Base-by-base conservation (phyloP, 257 asterid species). In the Orobanche coerulescens region DNA sequence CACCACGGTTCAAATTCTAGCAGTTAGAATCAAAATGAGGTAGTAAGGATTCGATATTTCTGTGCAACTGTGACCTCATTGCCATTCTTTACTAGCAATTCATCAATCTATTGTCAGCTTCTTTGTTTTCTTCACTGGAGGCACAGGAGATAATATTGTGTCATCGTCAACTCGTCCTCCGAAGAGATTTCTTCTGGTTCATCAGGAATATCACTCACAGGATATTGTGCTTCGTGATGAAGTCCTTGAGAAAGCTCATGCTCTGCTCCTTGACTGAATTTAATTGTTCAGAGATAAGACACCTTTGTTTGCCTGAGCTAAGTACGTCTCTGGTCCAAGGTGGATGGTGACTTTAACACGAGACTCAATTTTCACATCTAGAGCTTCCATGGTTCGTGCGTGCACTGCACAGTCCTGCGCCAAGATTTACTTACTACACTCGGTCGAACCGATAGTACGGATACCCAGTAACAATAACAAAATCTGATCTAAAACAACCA, bases 121-220 rank as follows among this genome's bases (percentile, higher is more conserved):
- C 81, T 88, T 91, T 11, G 92, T 63, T 67, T 87, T 85, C 76
- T 87, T 85, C 58, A 75, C 79, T 1, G 81, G 86, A 68, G 84
- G 89, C 72, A 79, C 77, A 37, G 78, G 76, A 25, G 82, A n/a
- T n/a, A n/a, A 47, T 43, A 39, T 48, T 37, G 66, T 85, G 50
- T 53, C 37, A n/a, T 54, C 80, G 1, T n/a, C n/a, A n/a, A n/a
- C n/a, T 84, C 96, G 1, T 88, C 97, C 6, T 87, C 98, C 1
- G 94, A 86, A 18, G 95, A 84, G 61, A 82, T 57, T 33, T 84
- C 96, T 25, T 91, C 98, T 0, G 79, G 74, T 24, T 88, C 98
- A 63, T 92, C 95, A 34, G 95, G 98, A 52, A 82, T 94, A 34
- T 88, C 95, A 50, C 77, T 82, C 6, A n/a, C n/a, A 94, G 95